A percentile compares a stretch with the other conserved stretches of the same genome.
Evolutionary conservation across 2,329 filamentous ascomycete genomes (phyloP).

Genomic region (Dothistroma septosporum): DNA sequence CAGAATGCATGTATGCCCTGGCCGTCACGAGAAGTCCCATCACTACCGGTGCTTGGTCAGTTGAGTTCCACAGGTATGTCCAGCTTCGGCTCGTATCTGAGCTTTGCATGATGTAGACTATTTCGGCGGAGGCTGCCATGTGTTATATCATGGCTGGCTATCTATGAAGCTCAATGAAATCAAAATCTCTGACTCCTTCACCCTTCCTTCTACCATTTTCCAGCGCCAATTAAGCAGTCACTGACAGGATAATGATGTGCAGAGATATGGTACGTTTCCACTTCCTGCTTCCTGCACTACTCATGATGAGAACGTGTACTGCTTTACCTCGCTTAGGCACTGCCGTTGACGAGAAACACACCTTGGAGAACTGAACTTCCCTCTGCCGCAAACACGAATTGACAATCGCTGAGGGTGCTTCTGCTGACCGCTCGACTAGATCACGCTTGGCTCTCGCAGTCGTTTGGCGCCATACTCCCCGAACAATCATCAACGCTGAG

Average conservation of each 20-base stretch:
- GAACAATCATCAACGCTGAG: too few relatives aligned
- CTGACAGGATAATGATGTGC: neutral
- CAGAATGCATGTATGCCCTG: neutral
- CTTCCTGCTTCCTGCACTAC: neutral
- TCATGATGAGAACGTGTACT: constrained; percentile 51
- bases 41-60: neutral
- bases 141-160: constrained; percentile 1
- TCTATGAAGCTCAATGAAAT: constrained; percentile 23
- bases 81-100: neutral
- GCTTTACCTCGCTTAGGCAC: constrained; percentile 57
- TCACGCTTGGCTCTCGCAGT: too few relatives aligned
- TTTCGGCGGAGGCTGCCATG: constrained; percentile 12
- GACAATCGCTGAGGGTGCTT: too few relatives aligned
- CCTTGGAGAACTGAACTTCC: constrained; percentile 18
- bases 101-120: constrained; percentile 20
- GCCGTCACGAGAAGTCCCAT: neutral
- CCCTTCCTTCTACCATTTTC: neutral
- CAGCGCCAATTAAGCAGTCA: neutral
- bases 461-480: too few relatives aligned
- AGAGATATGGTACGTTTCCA: neutral
- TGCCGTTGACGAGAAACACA: constrained; percentile 16
- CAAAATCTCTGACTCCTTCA: constrained; percentile 27
- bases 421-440: too few relatives aligned
- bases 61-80: constrained; percentile 9
- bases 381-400: neutral